Conservation (phyloP, 768 basidiomycete genomes). For the Boletus fagicola region DNA sequence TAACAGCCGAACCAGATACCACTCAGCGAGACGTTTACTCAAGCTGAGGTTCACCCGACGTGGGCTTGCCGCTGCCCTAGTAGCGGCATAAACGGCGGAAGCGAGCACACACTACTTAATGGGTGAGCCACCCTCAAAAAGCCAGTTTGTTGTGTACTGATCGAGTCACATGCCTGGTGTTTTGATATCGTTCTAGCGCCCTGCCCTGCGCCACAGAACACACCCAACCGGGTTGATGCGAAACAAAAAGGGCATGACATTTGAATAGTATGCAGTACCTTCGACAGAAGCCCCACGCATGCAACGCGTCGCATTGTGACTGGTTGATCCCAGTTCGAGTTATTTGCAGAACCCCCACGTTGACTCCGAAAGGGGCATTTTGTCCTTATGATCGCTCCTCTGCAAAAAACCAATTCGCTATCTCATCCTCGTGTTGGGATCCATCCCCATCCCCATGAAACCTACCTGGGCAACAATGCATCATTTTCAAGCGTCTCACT, state of each 20-base stretch:
- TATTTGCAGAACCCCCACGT: not conserved
- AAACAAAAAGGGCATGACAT: slow-evolving; percentile 4
- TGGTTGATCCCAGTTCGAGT: not conserved
- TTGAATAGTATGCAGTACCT: not conserved
- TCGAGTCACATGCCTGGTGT: not conserved
- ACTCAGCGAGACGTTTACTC: slow-evolving; percentile 2
- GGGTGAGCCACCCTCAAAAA: not conserved
- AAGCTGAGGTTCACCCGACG: not conserved
- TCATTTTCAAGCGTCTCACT: not conserved
- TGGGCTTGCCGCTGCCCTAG: not conserved
- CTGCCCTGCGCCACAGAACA: not conserved
- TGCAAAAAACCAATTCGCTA: slow-evolving; percentile 10
- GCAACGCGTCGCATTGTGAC: not conserved
- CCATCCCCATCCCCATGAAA: slow-evolving; percentile 3
- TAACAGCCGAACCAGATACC: not conserved
- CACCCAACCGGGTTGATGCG: not conserved
- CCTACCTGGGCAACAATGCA: not conserved
- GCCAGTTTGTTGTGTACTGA: not conserved
- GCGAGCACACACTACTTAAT: not conserved
- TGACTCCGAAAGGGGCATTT: not conserved
- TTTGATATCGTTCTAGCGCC: not conserved
- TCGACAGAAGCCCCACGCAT: not conserved
- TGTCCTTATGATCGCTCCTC: not conserved
- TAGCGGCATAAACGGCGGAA: not conserved
- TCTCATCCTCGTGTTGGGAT: slow-evolving; percentile 14